phyloP scores from a whole-genome alignment of 176 grass and related monocot genomes.

The Elymus sibiricus region DNA sequence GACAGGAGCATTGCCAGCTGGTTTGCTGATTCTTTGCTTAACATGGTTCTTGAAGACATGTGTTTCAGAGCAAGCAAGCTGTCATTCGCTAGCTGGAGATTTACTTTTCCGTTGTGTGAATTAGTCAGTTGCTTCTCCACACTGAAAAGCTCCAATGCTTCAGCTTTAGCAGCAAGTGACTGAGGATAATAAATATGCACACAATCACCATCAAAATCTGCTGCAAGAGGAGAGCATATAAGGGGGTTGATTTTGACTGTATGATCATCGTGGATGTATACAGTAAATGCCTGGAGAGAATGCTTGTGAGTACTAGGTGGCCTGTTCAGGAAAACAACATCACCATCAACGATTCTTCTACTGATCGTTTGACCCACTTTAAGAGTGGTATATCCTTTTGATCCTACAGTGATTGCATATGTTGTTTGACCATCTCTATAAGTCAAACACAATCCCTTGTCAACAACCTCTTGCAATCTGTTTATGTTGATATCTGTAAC shows the following conservation, averaged over 20 bases:
- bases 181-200: slow-evolving; percentile 94
- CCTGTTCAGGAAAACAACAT: slow-evolving; percentile 87
- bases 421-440: slow-evolving; percentile 77
- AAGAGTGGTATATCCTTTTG: slow-evolving; percentile 75
- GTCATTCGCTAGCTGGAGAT: slow-evolving; percentile 75
- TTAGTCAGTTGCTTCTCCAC: slow-evolving; percentile 71
- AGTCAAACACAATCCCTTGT: slow-evolving; percentile 76
- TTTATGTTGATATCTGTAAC: slow-evolving; percentile 73
- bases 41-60: slow-evolving; percentile 44
- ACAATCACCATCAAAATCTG: slow-evolving; percentile 94
- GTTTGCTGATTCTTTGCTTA: slow-evolving; percentile 50
- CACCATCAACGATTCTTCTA: slow-evolving; percentile 82
- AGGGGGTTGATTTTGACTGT: slow-evolving; percentile 92
- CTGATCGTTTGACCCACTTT: slow-evolving; percentile 79
- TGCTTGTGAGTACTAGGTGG: slow-evolving; percentile 96
- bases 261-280: slow-evolving; percentile 85
- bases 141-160: slow-evolving; percentile 89
- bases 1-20: slow-evolving; percentile 74
- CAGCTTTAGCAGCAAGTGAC: slow-evolving; percentile 88
- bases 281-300: slow-evolving; percentile 84
- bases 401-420: slow-evolving; percentile 81
- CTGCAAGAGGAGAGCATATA: slow-evolving; percentile 76
- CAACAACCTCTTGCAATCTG: slow-evolving; percentile 69
- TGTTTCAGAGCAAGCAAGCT: slow-evolving; percentile 66
- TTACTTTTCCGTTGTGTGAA: slow-evolving; percentile 73